Evolutionary conservation across 371 early-diverging fungal species (phyloP).

Genomic region (Actinomortierella ambigua): DNA sequence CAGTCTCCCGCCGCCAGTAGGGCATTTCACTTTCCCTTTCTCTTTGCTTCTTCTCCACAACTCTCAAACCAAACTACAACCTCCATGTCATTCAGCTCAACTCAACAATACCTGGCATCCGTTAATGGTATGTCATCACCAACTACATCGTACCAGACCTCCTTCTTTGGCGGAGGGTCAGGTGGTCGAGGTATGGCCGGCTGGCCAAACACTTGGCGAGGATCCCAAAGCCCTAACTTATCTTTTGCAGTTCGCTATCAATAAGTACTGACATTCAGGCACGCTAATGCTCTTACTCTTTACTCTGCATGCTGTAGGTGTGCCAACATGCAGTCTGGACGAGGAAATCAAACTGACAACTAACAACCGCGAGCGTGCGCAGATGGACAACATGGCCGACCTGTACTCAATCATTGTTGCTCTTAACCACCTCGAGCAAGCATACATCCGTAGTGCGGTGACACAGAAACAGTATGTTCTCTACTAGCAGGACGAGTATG

Average conservation of each 20-base stretch:
- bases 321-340: slow-evolving; percentile 26
- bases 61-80: not conserved
- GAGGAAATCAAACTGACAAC: slow-evolving; percentile 77
- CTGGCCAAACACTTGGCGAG: not conserved
- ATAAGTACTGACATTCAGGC: not conserved
- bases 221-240: not conserved
- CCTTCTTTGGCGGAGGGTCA: slow-evolving; percentile 20
- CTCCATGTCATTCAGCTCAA: slow-evolving; percentile 25
- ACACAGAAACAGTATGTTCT: no score
- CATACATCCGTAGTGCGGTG: slow-evolving; percentile 91
- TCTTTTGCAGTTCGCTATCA: not conserved
- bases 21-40: not conserved
- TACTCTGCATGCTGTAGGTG: slow-evolving; percentile 3
- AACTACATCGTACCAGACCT: slow-evolving; percentile 12
- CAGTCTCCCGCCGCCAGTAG: not conserved
- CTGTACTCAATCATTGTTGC: slow-evolving; percentile 90
- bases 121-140: slow-evolving; percentile 38
- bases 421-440: slow-evolving; percentile 91
- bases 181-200: not conserved
- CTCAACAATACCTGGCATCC: slow-evolving; percentile 34
- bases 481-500: no score
- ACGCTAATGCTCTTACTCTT: not conserved
- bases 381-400: slow-evolving; percentile 92
- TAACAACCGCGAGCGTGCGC: slow-evolving; percentile 85
- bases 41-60: not conserved